Conservation (phyloP, 2,329 filamentous ascomycete species). For the Xylaria sp. region DNA sequence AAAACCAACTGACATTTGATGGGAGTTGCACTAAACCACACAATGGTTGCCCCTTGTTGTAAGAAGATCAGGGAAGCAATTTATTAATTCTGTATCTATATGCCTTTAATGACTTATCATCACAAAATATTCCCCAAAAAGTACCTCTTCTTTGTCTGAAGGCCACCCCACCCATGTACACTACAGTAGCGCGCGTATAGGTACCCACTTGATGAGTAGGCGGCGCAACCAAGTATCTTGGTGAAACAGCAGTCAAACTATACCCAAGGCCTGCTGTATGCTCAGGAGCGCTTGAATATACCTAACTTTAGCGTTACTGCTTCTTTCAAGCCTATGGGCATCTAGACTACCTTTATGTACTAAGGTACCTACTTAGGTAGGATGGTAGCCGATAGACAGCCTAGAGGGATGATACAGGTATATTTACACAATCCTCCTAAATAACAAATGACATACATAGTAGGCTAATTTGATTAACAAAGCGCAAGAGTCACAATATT, state of each 20-base stretch:
- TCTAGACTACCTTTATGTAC: too few species aligned
- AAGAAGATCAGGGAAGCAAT: too few species aligned
- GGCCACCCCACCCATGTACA: not conserved
- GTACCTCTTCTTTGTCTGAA: not conserved
- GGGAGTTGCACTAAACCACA: not conserved
- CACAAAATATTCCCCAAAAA: too few species aligned
- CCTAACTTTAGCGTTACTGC: too few species aligned
- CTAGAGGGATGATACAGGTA: not conserved
- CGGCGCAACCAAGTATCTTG: slow-evolving; percentile 1
- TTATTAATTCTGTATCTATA: too few species aligned
- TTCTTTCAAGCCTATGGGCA: too few species aligned
- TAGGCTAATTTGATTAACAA: too few species aligned
- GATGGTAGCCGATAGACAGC: too few species aligned
- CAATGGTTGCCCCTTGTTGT: not conserved
- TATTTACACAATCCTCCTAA: not conserved
- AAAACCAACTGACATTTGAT: not conserved
- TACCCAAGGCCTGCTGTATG: not conserved
- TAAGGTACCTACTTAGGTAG: too few species aligned
- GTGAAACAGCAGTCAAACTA: slow-evolving; percentile 30
- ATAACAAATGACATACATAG: not conserved
- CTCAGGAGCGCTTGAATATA: too few species aligned
- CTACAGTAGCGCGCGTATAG: not conserved
- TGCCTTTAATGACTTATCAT: too few species aligned
- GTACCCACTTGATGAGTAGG: slow-evolving; percentile 3
- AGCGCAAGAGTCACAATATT: not conserved